Evolutionary conservation across 306 rosid species (phyloP).

Genomic region (Cicer arietinum): DNA sequence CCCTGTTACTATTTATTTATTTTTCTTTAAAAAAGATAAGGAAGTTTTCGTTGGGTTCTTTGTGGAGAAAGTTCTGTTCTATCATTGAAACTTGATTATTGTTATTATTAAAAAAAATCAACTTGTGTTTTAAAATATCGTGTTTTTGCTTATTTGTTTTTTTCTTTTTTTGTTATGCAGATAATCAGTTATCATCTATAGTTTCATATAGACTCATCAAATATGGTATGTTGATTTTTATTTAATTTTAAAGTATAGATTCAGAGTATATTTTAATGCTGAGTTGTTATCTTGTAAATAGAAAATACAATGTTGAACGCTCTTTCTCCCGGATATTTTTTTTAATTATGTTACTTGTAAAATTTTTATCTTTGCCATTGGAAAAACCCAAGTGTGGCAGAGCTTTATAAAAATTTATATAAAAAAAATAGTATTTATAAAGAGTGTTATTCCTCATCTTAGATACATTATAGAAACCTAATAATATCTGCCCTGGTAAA

Average conservation of each 20-base stretch:
- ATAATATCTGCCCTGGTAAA: too few relatives aligned
- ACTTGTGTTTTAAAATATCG: neutral
- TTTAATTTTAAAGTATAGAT: neutral
- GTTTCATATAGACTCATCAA: neutral
- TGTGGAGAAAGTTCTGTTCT: too few relatives aligned
- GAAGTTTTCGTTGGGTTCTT: too few relatives aligned
- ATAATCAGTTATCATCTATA: neutral
- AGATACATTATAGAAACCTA: too few relatives aligned
- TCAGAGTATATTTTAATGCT: neutral
- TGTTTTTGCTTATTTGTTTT: neutral
- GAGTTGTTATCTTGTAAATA: neutral
- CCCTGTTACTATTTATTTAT: too few relatives aligned
- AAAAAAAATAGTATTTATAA: too few relatives aligned
- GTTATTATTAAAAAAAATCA: neutral
- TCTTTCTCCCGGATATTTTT: neutral
- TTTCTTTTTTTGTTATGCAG: neutral
- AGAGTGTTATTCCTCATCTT: too few relatives aligned
- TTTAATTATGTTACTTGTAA: neutral
- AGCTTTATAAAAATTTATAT: too few relatives aligned
- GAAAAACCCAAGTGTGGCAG: too few relatives aligned
- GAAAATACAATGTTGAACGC: neutral
- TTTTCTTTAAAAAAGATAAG: too few relatives aligned
- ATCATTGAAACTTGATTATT: neutral
- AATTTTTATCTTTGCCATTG: too few relatives aligned
- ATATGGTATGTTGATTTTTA: constrained; percentile 46